phyloP scores from a whole-genome alignment of 805 yeast species.

The Candida mattraensis region DNA sequence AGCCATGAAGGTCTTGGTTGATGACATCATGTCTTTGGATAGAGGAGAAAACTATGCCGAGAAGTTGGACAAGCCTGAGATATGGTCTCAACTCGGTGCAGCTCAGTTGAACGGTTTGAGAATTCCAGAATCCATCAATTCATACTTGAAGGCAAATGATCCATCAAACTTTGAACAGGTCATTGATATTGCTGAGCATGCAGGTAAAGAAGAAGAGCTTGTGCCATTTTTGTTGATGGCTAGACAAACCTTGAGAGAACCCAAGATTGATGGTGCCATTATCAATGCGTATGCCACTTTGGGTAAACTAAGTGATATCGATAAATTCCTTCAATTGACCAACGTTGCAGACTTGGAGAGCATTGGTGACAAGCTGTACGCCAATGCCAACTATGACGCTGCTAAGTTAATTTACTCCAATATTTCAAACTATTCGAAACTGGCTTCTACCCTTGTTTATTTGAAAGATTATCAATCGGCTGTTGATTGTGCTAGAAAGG shows the following conservation, averaged over 20 bases:
- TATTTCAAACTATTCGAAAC: conserved; percentile 90
- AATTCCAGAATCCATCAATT: conserved; percentile 85
- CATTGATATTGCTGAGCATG: conserved; percentile 92
- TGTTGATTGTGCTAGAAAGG: conserved; percentile 98
- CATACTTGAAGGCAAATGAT: conserved; percentile 89
- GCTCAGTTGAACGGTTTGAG: conserved; percentile 95
- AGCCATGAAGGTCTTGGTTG: conserved; percentile 89
- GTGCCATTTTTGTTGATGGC: conserved; percentile 88
- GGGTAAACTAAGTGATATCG: conserved; percentile 75
- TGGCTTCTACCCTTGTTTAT: conserved; percentile 95
- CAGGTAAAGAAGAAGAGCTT: conserved; percentile 94
- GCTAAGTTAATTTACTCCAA: conserved; percentile 85
- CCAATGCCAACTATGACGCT: conserved; percentile 80
- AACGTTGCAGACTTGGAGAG: conserved; percentile 91
- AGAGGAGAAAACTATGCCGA: conserved; percentile 94
- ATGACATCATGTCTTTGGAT: conserved; percentile 90
- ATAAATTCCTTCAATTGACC: conserved; percentile 76
- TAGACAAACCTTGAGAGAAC: conserved; percentile 86
- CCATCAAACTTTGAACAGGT: conserved; percentile 88
- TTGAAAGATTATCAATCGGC: conserved; percentile 93
- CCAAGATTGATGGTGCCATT: conserved; percentile 88
- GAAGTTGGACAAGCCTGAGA: conserved; percentile 76
- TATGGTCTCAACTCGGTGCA: conserved; percentile 94
- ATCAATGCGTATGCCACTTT: conserved; percentile 83
- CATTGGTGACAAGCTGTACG: conserved; percentile 90